Base-by-base conservation (phyloP, 352 stramenopile genomes). In the Globisporangium canariense region DNA sequence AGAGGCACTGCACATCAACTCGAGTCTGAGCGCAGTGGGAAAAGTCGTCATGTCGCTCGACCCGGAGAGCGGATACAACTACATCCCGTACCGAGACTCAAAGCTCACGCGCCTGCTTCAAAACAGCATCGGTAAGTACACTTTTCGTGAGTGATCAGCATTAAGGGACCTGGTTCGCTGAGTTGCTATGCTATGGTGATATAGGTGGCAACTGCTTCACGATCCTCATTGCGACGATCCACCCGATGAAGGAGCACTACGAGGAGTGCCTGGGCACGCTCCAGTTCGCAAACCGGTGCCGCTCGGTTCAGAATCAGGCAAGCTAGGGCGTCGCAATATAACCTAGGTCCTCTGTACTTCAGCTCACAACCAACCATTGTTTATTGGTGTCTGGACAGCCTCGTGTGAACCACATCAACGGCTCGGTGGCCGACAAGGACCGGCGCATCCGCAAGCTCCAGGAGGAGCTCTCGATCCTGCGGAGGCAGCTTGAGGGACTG, bases 261-360 rank as follows among this genome's bases (percentile, higher is more conserved):
- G 89, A 97, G 67, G 89, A 97, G 52, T 97, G 89, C 66, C 76
- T 97, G 4, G 90, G 85, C 49, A 97, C 91, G 5, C 74, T 97
- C 2, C 89, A 97, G 67, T 97, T 97, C 67, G 91, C 91, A 4
- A 97, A 97, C 55, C 83, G 89, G 28, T 97, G 88, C 62, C 86
- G 91, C 65, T 96, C 88, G 1, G 91, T 97, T 40, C 84, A 96
- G 49, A 97, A 97, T 60, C 84, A 97, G 49, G 79, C 50, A 50
- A 53, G 41, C 41, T 8, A 28, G 28, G 58, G 41, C 36, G 40
- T n/a, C 32, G 1, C 32, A 9, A 36, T 36, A 36, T 8, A 36
- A 36, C 25, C 25, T 28, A 36, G 32, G 32, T 8, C 32, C 4
- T 36, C 2, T 45, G 38, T 51, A n/a, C 16, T 47, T 7, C 16